A percentile compares a stretch with the other conserved stretches of the same genome.
Evolutionary conservation across 164 flowering plant species (phyloP).

Genomic region (Amborella trichopoda): DNA sequence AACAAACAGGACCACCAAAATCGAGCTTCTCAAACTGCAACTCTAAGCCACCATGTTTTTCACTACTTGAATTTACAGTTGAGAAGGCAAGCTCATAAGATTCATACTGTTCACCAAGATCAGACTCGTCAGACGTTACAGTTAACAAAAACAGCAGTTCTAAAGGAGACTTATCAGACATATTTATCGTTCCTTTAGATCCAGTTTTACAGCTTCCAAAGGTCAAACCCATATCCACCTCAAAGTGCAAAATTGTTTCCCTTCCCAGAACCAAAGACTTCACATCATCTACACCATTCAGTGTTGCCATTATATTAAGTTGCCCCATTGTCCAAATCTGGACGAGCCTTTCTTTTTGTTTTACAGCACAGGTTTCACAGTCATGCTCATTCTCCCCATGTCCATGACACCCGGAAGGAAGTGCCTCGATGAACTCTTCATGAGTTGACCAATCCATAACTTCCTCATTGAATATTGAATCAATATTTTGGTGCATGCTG

Average conservation of each 20-base stretch:
- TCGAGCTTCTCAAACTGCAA: slow-evolving; percentile 29
- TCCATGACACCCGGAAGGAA: slow-evolving; percentile 18
- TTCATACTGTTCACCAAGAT: slow-evolving; percentile 14
- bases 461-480: slow-evolving; percentile 19
- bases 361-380: slow-evolving; percentile 12
- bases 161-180: slow-evolving; percentile 15
- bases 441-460: slow-evolving; percentile 39
- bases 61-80: slow-evolving; percentile 10
- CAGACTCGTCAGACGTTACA: slow-evolving; percentile 25
- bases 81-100: slow-evolving; percentile 42
- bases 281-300: slow-evolving; percentile 22
- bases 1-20: slow-evolving; percentile 40
- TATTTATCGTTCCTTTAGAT: slow-evolving; percentile 11
- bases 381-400: slow-evolving; percentile 19
- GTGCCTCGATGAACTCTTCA: slow-evolving; percentile 32
- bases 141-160: slow-evolving; percentile 45
- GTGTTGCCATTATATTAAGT: slow-evolving; percentile 31
- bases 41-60: slow-evolving; percentile 19
- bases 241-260: slow-evolving; percentile 58
- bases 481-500: slow-evolving; percentile 7
- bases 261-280: slow-evolving; percentile 49
- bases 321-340: slow-evolving; percentile 63
- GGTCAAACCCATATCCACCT: slow-evolving; percentile 20
- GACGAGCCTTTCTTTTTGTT: slow-evolving; percentile 34
- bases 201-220: slow-evolving; percentile 14